phyloP scores from a whole-genome alignment of 768 basidiomycete species.

The Lanmaoa rubissima region DNA sequence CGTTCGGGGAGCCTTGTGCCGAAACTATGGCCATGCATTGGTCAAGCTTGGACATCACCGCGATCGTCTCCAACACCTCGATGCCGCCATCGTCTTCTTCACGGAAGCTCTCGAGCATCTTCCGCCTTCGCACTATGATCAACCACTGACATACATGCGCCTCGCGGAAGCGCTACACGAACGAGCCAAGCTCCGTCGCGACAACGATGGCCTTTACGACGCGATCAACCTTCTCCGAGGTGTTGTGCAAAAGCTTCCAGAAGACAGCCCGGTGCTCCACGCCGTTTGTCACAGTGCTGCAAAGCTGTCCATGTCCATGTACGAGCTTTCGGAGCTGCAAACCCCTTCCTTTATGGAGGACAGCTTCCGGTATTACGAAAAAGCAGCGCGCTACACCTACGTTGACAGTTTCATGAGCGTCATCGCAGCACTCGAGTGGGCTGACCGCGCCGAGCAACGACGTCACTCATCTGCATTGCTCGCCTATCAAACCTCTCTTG shows the following conservation, averaged over 20 bases:
- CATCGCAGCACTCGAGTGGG: conserved; percentile 15
- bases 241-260: conserved; percentile 2
- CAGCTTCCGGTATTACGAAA: conserved; percentile 9
- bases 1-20: neutral
- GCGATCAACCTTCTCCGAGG: neutral
- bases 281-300: neutral
- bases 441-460: neutral
- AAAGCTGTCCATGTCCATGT: neutral
- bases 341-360: conserved; percentile 7
- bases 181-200: neutral
- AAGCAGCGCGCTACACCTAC: conserved; percentile 11
- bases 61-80: conserved; percentile 1
- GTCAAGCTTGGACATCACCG: conserved; percentile 1
- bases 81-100: conserved; percentile 10
- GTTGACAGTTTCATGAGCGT: conserved; percentile 9
- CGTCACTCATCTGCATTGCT: conserved; percentile 20
- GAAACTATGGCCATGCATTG: conserved; percentile 13
- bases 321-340: neutral
- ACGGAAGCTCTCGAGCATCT: conserved; percentile 2
- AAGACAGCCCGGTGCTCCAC: neutral
- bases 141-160: neutral
- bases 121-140: conserved; percentile 15
- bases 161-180: conserved; percentile 3
- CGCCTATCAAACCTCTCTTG: conserved; percentile 22
- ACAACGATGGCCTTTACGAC: neutral